Evolutionary conservation across 352 stramenopile species (phyloP), one percentile per base, ranked within the genome.

Genomic region (Pythium insidiosum): DNA sequence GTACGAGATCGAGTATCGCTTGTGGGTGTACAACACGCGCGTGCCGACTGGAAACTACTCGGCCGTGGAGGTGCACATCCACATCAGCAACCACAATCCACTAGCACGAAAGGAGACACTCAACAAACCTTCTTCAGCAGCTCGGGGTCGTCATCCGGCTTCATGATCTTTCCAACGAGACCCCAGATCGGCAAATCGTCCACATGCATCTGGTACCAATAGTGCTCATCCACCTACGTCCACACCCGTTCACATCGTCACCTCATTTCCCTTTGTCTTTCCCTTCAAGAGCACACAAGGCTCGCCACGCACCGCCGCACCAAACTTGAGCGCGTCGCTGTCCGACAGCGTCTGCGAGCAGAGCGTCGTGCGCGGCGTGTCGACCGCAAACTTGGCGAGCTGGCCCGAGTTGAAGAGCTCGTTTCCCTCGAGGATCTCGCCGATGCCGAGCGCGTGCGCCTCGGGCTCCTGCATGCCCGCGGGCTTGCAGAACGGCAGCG

Each of bases 161-260:
- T 93, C 61, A 97, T 84, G 41, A 98, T 86, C 67, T 98, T 97
- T 21, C 97, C 97, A 20, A 99, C 96, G 56, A 98, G 96, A 9
- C 95, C 95, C 95, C 96, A 99, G 18, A 99, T 76, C 9, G 97
- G 97, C 42, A 99, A 68, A 56, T 99, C 95, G 47, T 99, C 97
- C 18, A 99, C 68, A 57, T 97, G 98, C 80, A 99, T 91, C 71
- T 99, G 94, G 68, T 99, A 99, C 84, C 97, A 98, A 61, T 98
- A 99, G 64, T 98, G 89, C 45, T 98, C 89, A 43, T 95, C 79
- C 37, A 98, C 66, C 66, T 77, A 24, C 23, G 16, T 4, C 29
- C 5, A 16, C 5, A 31, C 11, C 35, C 15, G 7, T 23, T 26
- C 15, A 41, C 12, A 2, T 30, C 22, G n/a, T n/a, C n/a, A n/a